Percentiles rank a stretch among this genome's conserved stretches.
These are phyloP conservation scores for Penicillium sp. DNA, from an alignment of 2,329 filamentous ascomycete species.

Conservation along the genomic window DNA sequence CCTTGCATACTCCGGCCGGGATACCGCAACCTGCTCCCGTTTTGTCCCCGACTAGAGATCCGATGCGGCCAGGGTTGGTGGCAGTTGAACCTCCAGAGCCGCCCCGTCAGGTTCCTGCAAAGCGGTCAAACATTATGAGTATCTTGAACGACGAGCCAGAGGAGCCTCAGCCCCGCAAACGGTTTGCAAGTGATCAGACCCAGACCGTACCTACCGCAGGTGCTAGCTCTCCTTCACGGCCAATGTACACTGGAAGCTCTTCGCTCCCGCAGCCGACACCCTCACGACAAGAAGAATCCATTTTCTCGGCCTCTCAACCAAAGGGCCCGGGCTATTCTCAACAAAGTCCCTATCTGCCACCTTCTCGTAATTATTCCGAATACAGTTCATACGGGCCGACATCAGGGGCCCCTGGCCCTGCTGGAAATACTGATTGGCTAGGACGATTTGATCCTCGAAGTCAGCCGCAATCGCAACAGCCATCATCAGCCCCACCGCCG, in stretches of 20 bases:
- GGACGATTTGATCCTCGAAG: constrained; percentile 48
- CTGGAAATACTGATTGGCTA: constrained; percentile 47
- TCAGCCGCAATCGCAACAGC: constrained; percentile 36
- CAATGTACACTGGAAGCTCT: constrained; percentile 31
- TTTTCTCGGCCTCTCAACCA: constrained; percentile 27
- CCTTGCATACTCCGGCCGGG: constrained; percentile 33
- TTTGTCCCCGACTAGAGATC: constrained; percentile 43
- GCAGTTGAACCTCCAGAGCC: constrained; percentile 39
- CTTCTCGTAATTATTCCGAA: constrained; percentile 39
- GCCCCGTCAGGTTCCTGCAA: constrained; percentile 49
- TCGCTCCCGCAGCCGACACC: constrained; percentile 31
- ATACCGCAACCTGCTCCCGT: constrained; percentile 35
- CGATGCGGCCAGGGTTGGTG: constrained; percentile 39
- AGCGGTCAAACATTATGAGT: constrained; percentile 56
- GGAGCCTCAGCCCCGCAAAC: constrained; percentile 52
- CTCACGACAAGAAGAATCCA: constrained; percentile 32
- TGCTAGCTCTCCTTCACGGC: constrained; percentile 31
- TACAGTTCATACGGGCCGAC: constrained; percentile 38
- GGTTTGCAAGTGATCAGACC: constrained; percentile 47
- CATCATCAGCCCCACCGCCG: constrained; percentile 29
- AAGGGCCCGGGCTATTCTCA: constrained; percentile 36
- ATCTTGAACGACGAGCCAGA: constrained; percentile 55
- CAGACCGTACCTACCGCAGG: constrained; percentile 26
- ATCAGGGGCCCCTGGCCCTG: constrained; percentile 30
- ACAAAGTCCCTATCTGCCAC: constrained; percentile 34